Evolutionary conservation across 768 basidiomycete genomes (phyloP).

Genomic region (Pleurotus platypus): DNA sequence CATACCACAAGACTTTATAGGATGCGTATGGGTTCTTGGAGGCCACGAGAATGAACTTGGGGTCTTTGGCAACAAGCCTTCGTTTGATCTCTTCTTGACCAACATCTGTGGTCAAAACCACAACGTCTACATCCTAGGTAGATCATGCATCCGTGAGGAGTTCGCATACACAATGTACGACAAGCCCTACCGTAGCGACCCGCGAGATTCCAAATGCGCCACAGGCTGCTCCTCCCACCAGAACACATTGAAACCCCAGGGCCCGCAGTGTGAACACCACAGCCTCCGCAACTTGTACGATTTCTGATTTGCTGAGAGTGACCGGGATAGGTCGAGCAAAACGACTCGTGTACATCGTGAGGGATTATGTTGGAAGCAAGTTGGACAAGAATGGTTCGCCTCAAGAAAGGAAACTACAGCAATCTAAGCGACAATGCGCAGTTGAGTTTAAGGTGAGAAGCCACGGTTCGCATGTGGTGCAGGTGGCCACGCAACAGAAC

Average conservation of each 20-base stretch:
- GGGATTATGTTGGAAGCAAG: neutral
- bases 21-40: slow-evolving; percentile 25
- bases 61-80: slow-evolving; percentile 20
- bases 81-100: slow-evolving; percentile 26
- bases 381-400: too few relatives aligned
- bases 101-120: slow-evolving; percentile 23
- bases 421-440: too few relatives aligned
- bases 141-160: neutral
- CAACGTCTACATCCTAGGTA: slow-evolving; percentile 32
- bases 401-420: too few relatives aligned
- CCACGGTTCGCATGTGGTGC: too few relatives aligned
- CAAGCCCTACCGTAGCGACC: neutral
- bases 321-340: neutral
- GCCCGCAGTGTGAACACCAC: neutral
- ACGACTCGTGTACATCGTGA: neutral
- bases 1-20: slow-evolving; percentile 23
- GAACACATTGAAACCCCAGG: neutral
- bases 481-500: too few relatives aligned
- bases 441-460: too few relatives aligned
- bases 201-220: neutral
- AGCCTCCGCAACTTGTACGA: neutral
- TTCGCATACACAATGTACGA: neutral
- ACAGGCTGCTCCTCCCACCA: neutral
- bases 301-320: neutral
- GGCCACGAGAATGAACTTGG: slow-evolving; percentile 23